Percentiles rank a stretch among this genome's conserved stretches.
These are phyloP conservation scores for Mycena albidolilacea DNA, from an alignment of 768 basidiomycete genomes.

Conservation along the genomic window DNA sequence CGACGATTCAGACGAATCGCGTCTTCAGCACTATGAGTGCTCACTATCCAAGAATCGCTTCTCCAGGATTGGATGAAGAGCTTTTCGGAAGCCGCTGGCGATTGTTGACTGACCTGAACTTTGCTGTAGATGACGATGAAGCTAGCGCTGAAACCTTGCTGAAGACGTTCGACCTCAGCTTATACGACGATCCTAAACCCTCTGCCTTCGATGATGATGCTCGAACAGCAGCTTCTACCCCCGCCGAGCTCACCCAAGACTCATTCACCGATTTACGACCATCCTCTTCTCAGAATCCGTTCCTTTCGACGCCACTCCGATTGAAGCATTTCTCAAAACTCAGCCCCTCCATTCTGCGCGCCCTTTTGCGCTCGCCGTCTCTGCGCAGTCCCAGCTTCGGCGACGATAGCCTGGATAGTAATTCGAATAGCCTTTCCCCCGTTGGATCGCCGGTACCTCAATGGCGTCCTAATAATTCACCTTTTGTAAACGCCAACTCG, in stretches of 20 bases:
- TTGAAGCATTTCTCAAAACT: conserved; percentile 44
- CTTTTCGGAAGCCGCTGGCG: conserved; percentile 12
- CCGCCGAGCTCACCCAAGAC: conserved; percentile 7
- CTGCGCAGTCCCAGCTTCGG: conserved; percentile 34
- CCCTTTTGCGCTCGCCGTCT: conserved; percentile 42
- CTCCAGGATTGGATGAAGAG: conserved; percentile 20
- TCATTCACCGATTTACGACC: conserved; percentile 20
- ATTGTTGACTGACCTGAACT: conserved; percentile 28
- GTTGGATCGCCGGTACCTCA: background rate
- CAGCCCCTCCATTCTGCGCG: conserved; percentile 41
- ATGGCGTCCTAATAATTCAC: conserved; percentile 1
- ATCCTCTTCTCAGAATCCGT: conserved; percentile 37
- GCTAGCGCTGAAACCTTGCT: conserved; percentile 27
- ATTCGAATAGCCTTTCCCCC: background rate
- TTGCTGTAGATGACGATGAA: conserved; percentile 27
- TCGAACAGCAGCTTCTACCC: background rate
- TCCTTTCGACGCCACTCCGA: conserved; percentile 45
- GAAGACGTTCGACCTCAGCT: conserved; percentile 37
- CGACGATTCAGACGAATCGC: background rate
- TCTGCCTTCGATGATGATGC: background rate
- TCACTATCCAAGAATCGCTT: background rate
- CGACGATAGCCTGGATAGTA: conserved; percentile 36
- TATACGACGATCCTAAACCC: conserved; percentile 28
- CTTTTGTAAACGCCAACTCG: background rate
- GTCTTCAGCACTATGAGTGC: background rate